Evolutionary conservation across 305 asterid species (phyloP).

Genomic region (Nicotiana rustica): DNA sequence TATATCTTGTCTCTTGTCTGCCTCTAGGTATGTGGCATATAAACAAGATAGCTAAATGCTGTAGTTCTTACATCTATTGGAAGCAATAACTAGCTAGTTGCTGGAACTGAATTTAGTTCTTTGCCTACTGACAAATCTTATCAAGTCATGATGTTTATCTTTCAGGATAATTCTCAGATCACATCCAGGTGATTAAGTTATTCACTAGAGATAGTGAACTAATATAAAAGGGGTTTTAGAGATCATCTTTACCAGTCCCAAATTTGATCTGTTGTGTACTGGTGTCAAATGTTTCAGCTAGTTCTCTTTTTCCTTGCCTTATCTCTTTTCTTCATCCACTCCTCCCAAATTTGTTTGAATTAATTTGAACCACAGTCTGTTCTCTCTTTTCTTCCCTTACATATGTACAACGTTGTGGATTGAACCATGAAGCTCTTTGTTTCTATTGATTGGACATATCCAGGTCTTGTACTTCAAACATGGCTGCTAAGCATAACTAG

Average conservation of each 20-base stretch:
- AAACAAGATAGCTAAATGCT: too few species aligned
- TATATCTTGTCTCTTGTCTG: too few species aligned
- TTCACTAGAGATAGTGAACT: not conserved
- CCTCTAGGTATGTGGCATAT: too few species aligned
- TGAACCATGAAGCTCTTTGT: not conserved
- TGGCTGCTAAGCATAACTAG: not conserved
- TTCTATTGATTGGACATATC: not conserved
- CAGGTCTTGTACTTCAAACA: not conserved
- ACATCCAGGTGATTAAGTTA: not conserved
- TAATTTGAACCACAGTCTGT: not conserved
- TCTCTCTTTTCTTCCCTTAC: not conserved
- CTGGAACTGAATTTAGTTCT: too few species aligned
- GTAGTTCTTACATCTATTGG: too few species aligned
- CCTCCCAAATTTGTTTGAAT: not conserved
- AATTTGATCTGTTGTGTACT: not conserved
- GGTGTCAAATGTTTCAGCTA: not conserved
- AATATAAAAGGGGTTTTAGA: not conserved
- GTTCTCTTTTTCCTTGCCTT: not conserved
- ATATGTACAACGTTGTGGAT: not conserved
- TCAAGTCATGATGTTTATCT: too few species aligned
- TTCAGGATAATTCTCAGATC: too few species aligned
- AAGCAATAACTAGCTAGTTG: too few species aligned
- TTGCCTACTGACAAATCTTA: too few species aligned
- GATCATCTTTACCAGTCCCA: not conserved
- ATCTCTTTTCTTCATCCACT: not conserved